Evolutionary conservation across 805 yeast genomes (phyloP), one percentile per base, ranked within the genome.

Genomic region (Ogataea minuta): DNA sequence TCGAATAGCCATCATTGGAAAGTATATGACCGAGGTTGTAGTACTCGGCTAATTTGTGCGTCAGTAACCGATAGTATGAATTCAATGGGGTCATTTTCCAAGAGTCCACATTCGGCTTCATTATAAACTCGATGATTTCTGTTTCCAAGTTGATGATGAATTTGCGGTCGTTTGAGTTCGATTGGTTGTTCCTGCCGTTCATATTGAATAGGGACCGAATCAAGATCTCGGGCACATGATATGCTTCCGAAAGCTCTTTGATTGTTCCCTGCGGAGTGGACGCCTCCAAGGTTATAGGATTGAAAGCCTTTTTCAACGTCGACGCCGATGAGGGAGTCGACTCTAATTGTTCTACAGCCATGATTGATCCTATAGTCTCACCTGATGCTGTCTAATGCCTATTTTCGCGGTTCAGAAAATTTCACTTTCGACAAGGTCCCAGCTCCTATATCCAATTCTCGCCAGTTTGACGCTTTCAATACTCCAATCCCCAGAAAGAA

Each of bases 1-100:
- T 64, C 10, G 78, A 70, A 35, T 64, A 64, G 8, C 78, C 79
- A 43, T 72, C 79, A 48, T 70, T 74, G 9, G 76, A 62, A 31
- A 71, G 48, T 7, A 70, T 70, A 52, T 84, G 90, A 29, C 78
- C 79, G 40, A 83, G 57, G 16, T 68, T 64, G 52, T 81, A 80
- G 55, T 81, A 81, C 26, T 78, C 82, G 4, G 89, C 85, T 24
- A 82, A 63, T 48, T 81, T 84, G 58, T 84, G 90, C 0, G 83
- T 71, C 38, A 84, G 60, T 31, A 84, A 63, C 48, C 91, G 64
- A 48, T 77, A 79, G 56, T 79, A 84, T 2, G 88, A 79, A 57
- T 84, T 84, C 71, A 78, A 72, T 6, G 84, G 75, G 27, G 66
- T 67, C 53, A 76, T 54, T 46, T 67, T 62, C 67, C 64, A 51